Evolutionary conservation across 176 grass and related monocot species (phyloP).

Genomic region (Zoysia pacifica): DNA sequence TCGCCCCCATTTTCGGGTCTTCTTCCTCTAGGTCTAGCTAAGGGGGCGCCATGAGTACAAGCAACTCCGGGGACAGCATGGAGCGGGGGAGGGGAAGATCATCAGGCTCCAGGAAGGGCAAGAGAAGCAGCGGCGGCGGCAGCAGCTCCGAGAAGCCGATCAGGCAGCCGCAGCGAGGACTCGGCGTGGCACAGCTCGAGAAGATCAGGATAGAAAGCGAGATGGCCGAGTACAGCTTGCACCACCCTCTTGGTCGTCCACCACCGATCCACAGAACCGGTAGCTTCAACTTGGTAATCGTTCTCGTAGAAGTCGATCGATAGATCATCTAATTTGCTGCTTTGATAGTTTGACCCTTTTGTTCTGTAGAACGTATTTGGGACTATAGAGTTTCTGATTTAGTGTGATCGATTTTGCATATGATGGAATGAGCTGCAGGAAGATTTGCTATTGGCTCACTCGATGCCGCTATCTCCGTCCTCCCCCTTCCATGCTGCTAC

Average conservation of each 20-base stretch:
- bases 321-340: background rate
- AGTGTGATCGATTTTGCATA: constrained; percentile 12
- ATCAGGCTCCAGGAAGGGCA: constrained; percentile 51
- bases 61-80: constrained; percentile 53
- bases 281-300: constrained; percentile 41
- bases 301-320: background rate
- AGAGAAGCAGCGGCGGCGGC: constrained; percentile 40
- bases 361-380: constrained; percentile 1
- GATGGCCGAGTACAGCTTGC: constrained; percentile 50
- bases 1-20: constrained; percentile 34
- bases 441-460: constrained; percentile 31
- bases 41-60: constrained; percentile 52
- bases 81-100: constrained; percentile 57
- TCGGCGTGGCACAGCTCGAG: constrained; percentile 70
- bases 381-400: constrained; percentile 25
- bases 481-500: constrained; percentile 36
- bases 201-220: constrained; percentile 72
- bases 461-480: constrained; percentile 32
- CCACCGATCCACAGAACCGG: constrained; percentile 40
- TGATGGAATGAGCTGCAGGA: constrained; percentile 33
- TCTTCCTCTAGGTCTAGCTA: constrained; percentile 48
- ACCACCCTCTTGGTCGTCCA: constrained; percentile 46
- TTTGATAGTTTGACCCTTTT: background rate
- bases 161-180: constrained; percentile 66
- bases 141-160: constrained; percentile 54